A percentile compares a stretch with the other conserved stretches of the same genome.
Evolutionary conservation across 768 basidiomycete species (phyloP).

Genomic region (Psilocybe tampanensis): DNA sequence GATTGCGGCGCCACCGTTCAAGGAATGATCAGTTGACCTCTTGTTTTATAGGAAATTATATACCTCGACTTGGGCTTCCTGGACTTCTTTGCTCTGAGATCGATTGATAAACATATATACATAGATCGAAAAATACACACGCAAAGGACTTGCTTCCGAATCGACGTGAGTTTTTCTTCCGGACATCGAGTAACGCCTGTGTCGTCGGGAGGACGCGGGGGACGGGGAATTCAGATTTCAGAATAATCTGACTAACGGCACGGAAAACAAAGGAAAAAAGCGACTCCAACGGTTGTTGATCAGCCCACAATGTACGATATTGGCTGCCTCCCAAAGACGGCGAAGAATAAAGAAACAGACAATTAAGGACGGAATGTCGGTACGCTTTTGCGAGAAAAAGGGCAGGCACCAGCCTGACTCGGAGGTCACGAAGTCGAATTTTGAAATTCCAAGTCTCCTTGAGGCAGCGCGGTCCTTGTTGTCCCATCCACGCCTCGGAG

Average conservation of each 20-base stretch:
- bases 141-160: background rate
- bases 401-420: background rate
- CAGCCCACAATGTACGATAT: no score
- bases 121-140: slow-evolving; percentile 1
- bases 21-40: slow-evolving; percentile 3
- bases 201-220: background rate
- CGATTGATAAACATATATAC: slow-evolving; percentile 3
- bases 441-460: slow-evolving; percentile 4
- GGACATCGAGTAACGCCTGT: background rate
- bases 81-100: background rate
- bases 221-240: background rate
- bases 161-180: background rate
- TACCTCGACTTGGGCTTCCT: background rate
- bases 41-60: background rate
- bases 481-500: background rate
- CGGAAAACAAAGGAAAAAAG: background rate
- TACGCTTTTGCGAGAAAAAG: background rate
- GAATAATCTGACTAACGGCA: background rate
- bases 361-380: background rate
- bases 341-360: background rate
- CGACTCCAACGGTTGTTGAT: no score
- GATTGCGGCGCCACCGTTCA: background rate
- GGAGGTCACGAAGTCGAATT: background rate
- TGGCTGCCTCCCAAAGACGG: background rate
- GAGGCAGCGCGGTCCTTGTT: background rate